These are phyloP conservation scores for Backusella psychrophila DNA, from an alignment of 192 early-diverging fungal species.

Conservation along the genomic window DNA sequence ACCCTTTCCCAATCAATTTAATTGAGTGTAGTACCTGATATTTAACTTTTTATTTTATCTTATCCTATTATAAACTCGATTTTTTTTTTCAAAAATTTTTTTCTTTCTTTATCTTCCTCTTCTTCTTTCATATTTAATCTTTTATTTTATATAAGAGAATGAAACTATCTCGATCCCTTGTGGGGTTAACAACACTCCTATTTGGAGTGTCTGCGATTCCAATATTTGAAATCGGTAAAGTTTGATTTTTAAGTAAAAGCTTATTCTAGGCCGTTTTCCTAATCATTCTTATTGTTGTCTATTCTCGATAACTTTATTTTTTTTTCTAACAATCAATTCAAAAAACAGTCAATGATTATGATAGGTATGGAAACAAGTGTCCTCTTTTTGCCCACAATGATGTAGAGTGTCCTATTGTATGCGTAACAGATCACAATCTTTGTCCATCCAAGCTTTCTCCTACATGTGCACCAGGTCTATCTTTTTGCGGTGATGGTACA, in stretches of 20 bases:
- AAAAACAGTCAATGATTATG: constrained; percentile 43
- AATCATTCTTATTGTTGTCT: not conserved
- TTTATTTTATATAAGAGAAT: not conserved
- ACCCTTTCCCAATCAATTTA: not conserved
- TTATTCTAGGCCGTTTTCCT: not conserved
- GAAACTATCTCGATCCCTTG: not conserved
- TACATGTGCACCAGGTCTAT: constrained; percentile 35
- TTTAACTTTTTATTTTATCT: not conserved
- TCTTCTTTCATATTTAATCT: not conserved
- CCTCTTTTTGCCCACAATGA: constrained; percentile 45
- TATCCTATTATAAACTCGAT: not conserved
- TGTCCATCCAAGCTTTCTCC: constrained; percentile 47
- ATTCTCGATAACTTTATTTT: not conserved
- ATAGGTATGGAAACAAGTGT: constrained; percentile 48
- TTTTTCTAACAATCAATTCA: not conserved
- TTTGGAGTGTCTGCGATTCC: not conserved
- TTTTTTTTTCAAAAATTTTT: not conserved
- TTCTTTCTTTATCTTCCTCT: not conserved
- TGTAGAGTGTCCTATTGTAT: constrained; percentile 50
- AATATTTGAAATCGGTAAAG: constrained; percentile 11
- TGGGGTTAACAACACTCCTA: not conserved
- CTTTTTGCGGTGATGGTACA: constrained; percentile 54
- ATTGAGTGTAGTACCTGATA: not conserved
- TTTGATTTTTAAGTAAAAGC: not conserved
- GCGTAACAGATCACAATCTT: constrained; percentile 44